These are phyloP conservation scores for Barbarea vulgaris DNA, from an alignment of 345 rosid genomes.

Conservation along the genomic window DNA sequence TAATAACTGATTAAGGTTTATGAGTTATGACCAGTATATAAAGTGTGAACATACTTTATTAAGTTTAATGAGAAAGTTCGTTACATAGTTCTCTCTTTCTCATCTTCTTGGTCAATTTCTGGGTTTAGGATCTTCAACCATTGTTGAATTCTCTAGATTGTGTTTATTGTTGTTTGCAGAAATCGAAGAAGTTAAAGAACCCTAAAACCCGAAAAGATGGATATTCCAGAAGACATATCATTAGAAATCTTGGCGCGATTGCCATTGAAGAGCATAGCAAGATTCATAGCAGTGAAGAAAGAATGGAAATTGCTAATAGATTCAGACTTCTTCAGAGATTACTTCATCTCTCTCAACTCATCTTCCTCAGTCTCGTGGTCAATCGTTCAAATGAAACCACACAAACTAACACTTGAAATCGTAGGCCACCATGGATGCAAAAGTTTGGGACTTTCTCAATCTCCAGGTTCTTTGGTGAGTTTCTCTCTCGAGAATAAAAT, in stretches of 20 bases:
- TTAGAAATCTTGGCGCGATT: background rate
- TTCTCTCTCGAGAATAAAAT: slow-evolving; percentile 3
- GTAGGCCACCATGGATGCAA: slow-evolving; percentile 23
- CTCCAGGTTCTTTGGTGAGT: slow-evolving; percentile 6
- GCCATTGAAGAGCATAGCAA: slow-evolving; percentile 25
- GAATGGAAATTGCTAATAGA: slow-evolving; percentile 20
- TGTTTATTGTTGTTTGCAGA: background rate
- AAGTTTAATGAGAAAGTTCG: too few relatives aligned
- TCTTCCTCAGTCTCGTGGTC: slow-evolving; percentile 25
- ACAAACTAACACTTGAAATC: slow-evolving; percentile 24
- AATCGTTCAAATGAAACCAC: slow-evolving; percentile 12
- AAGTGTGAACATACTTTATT: too few relatives aligned
- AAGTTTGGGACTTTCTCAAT: background rate
- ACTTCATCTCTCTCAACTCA: slow-evolving; percentile 8
- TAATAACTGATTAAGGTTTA: too few relatives aligned
- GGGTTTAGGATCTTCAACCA: too few relatives aligned
- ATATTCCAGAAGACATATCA: background rate
- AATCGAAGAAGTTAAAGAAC: background rate
- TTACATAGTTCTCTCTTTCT: too few relatives aligned
- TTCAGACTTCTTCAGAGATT: slow-evolving; percentile 17
- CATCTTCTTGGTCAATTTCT: too few relatives aligned
- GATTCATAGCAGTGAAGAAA: slow-evolving; percentile 5
- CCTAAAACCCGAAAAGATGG: background rate
- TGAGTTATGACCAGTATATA: too few relatives aligned
- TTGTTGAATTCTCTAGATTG: too few relatives aligned